Evolutionary conservation across 495 filamentous ascomycete genomes (phyloP).

Genomic region (Talaromyces wortmannii): DNA sequence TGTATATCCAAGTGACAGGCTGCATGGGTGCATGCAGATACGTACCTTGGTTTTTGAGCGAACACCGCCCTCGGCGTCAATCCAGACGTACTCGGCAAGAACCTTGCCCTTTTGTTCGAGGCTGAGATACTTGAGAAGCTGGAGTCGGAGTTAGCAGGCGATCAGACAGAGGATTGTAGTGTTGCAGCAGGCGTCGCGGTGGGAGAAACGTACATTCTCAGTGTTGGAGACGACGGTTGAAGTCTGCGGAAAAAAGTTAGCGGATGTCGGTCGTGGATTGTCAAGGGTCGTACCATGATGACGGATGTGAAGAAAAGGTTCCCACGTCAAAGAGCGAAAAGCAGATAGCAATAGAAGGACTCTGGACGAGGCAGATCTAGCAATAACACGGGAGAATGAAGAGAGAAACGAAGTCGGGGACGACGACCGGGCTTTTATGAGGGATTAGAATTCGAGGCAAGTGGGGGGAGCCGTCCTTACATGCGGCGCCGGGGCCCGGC

Average conservation of each 20-base stretch:
- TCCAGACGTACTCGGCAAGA: slow-evolving; percentile 98
- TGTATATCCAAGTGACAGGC: no score
- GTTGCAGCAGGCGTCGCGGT: background rate
- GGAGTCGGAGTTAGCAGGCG: background rate
- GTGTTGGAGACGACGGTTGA: slow-evolving; percentile 61
- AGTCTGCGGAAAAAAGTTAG: background rate
- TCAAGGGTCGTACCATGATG: slow-evolving; percentile 32
- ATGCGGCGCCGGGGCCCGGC: no score
- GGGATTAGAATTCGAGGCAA: background rate
- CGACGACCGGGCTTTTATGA: background rate
- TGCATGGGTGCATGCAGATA: background rate
- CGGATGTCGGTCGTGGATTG: background rate
- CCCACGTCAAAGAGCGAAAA: background rate
- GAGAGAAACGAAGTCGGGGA: background rate
- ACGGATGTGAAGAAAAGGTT: slow-evolving; percentile 25
- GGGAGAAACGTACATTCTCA: slow-evolving; percentile 52
- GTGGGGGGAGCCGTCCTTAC: no score
- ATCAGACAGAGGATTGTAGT: background rate
- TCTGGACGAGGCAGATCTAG: background rate
- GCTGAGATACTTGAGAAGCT: slow-evolving; percentile 88
- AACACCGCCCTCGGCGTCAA: slow-evolving; percentile 69
- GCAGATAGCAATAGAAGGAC: background rate
- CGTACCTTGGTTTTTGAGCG: slow-evolving; percentile 92
- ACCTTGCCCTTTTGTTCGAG: slow-evolving; percentile 81
- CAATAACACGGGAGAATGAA: background rate